phyloP scores from a whole-genome alignment of 2,329 filamentous ascomycete species.

The Curvularia verruculosa region DNA sequence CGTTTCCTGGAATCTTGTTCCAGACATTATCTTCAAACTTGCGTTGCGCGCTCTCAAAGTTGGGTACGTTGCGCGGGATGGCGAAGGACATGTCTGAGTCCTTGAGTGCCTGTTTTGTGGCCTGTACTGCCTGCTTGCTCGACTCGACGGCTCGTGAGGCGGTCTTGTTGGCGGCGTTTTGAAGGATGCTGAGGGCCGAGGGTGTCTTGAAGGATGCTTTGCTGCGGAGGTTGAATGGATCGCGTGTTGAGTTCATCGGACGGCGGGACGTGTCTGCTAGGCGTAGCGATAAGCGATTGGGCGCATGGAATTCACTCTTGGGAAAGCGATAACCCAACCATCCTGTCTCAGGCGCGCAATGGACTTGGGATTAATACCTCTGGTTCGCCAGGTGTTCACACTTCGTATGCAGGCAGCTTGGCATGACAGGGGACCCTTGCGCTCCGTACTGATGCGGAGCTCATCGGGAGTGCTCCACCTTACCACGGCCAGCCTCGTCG shows the following conservation, averaged over 20 bases:
- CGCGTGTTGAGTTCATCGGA: slow-evolving; percentile 52
- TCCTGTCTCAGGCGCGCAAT: slow-evolving; percentile 8
- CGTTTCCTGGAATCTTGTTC: slow-evolving; percentile 63
- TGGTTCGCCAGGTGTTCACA: slow-evolving; percentile 35
- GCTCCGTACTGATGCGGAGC: slow-evolving; percentile 20
- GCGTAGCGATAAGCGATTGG: slow-evolving; percentile 1
- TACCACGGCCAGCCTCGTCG: slow-evolving; percentile 1
- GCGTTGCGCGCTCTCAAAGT: slow-evolving; percentile 51
- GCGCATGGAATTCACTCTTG: slow-evolving; percentile 13
- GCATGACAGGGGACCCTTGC: slow-evolving; percentile 25
- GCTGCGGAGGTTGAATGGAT: slow-evolving; percentile 54
- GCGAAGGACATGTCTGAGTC: slow-evolving; percentile 52
- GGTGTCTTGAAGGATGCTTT: slow-evolving; percentile 36
- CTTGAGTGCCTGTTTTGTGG: slow-evolving; percentile 38
- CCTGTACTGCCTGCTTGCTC: slow-evolving; percentile 43
- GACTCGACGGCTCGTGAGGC: slow-evolving; percentile 32
- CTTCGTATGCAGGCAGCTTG: slow-evolving; percentile 18
- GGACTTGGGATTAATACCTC: slow-evolving; percentile 4
- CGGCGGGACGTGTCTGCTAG: slow-evolving; percentile 15
- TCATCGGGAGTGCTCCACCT: slow-evolving; percentile 18
- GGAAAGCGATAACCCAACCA: slow-evolving; percentile 6
- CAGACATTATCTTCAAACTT: slow-evolving; percentile 51
- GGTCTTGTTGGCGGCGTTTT: slow-evolving; percentile 39
- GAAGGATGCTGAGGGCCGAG: slow-evolving; percentile 40
- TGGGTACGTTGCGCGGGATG: slow-evolving; percentile 51